Evolutionary conservation across 306 rosid genomes (phyloP).

Genomic region (Corylus avellana): DNA sequence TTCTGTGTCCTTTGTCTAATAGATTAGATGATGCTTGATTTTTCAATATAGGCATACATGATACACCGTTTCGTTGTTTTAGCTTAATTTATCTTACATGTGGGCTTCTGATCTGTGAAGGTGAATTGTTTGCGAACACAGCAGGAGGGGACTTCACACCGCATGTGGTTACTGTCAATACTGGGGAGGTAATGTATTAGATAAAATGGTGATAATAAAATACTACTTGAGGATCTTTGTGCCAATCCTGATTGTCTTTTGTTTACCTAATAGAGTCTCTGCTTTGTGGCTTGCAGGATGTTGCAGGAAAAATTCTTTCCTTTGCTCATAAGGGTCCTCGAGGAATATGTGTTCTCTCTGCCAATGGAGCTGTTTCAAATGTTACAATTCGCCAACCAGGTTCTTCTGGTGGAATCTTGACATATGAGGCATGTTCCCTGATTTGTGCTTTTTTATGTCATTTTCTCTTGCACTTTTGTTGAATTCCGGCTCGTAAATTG

Average conservation of each 20-base stretch:
- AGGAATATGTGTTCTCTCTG: constrained; percentile 74
- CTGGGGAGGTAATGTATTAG: constrained; percentile 65
- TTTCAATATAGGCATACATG: background rate
- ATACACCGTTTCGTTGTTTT: background rate
- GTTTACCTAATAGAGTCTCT: constrained; percentile 20
- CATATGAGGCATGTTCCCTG: constrained; percentile 68
- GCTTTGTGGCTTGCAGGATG: constrained; percentile 58
- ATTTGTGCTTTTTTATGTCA: background rate
- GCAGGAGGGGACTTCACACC: constrained; percentile 73
- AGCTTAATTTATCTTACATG: constrained; percentile 18
- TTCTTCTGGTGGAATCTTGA: constrained; percentile 67
- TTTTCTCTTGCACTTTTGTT: constrained; percentile 24
- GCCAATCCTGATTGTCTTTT: constrained; percentile 24
- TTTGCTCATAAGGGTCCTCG: constrained; percentile 66
- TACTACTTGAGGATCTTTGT: background rate
- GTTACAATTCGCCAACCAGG: constrained; percentile 75
- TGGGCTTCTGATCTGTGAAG: constrained; percentile 45
- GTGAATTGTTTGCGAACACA: constrained; percentile 52
- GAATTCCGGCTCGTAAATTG: background rate
- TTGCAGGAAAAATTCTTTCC: constrained; percentile 66
- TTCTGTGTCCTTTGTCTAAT: no score
- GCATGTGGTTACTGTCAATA: constrained; percentile 60
- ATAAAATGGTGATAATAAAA: background rate
- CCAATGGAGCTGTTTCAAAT: constrained; percentile 79
- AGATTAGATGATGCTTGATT: background rate